Evolutionary conservation across 208 protist genomes (phyloP), one percentile per base, ranked within the genome.

Genomic region (Strigomonas galati): DNA sequence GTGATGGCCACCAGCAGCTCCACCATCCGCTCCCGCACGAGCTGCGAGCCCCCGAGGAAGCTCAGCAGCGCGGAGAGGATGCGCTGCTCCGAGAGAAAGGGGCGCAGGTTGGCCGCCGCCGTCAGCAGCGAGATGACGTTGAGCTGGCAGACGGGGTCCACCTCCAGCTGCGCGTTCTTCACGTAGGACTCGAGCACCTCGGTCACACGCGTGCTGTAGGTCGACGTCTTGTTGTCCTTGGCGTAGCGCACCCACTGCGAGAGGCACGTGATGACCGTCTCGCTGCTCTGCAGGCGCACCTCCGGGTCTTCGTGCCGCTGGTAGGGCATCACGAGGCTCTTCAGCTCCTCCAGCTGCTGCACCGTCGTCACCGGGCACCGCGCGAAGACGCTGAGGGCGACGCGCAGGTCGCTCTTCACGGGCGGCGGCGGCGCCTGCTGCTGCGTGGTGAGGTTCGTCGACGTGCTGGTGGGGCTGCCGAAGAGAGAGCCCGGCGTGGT

Each of bases 161-260:
- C 63, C 79, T 96, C 91, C 60, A 87, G 71, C 59, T 90, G 67
- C 2, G 77, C 82, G 63, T 92, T 82, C 74, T 89, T 93, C 51
- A 96, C 69, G 62, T 92, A 96, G 40, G 81, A 56, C 65, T 96
- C 87, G 27, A 96, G 57, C 19, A 96, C 84, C 32, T 93, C 86
- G 21, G 75, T 92, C n/a, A 96, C 88, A 26, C 82, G 76, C 3
- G 81, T 91, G 9, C 82, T 93, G 71, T 93, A 94, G 52, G 79
- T 89, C 5, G 86, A 89, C 10, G 85, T 93, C 56, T 85, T 84
- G 67, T 92, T 77, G 55, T 90, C 74, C 65, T 81, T 84, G n/a
- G 88, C 81, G 62, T 87, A 93, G 27, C 65, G 75, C 27, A 87
- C 81, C 87, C 88, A 94, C 52, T 77, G 65, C 49, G 53, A 75